Evolutionary conservation across 768 basidiomycete genomes (phyloP).

Genomic region (Termitomyces sp.): DNA sequence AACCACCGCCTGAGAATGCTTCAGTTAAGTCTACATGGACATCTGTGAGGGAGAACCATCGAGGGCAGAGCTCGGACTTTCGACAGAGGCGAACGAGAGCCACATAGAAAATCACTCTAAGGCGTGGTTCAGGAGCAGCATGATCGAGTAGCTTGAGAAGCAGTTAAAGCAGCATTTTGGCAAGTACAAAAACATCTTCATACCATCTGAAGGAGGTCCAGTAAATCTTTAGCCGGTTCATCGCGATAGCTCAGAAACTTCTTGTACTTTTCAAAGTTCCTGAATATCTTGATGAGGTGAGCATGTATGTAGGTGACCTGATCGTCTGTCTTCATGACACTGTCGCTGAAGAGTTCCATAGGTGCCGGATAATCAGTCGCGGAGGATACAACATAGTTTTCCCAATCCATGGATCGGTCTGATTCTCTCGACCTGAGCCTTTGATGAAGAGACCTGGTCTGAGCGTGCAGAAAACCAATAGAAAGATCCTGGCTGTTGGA

Average conservation of each 20-base stretch:
- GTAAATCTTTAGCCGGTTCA: conserved; percentile 7
- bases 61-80: conserved; percentile 24
- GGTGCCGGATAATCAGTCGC: too few species aligned
- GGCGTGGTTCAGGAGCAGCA: conserved; percentile 1
- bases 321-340: too few species aligned
- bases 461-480: not conserved
- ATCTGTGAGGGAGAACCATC: conserved; percentile 19
- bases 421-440: not conserved
- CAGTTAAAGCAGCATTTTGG: not conserved
- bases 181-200: too few species aligned
- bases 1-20: conserved; percentile 19
- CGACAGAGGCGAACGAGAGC: conserved; percentile 22
- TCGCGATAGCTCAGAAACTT: not conserved
- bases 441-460: not conserved
- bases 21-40: not conserved
- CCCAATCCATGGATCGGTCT: not conserved
- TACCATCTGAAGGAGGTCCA: conserved; percentile 9
- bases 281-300: too few species aligned
- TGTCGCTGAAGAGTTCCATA: too few species aligned
- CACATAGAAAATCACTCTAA: conserved; percentile 14
- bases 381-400: not conserved
- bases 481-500: not conserved
- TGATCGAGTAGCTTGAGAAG: conserved; percentile 15
- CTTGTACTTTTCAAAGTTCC: too few species aligned
- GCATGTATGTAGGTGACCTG: too few species aligned